Percentiles rank a stretch among this genome's conserved stretches.
These are phyloP conservation scores for Gnomoniopsis sp. DNA, from an alignment of 2,329 filamentous ascomycete species.

Conservation along the genomic window DNA sequence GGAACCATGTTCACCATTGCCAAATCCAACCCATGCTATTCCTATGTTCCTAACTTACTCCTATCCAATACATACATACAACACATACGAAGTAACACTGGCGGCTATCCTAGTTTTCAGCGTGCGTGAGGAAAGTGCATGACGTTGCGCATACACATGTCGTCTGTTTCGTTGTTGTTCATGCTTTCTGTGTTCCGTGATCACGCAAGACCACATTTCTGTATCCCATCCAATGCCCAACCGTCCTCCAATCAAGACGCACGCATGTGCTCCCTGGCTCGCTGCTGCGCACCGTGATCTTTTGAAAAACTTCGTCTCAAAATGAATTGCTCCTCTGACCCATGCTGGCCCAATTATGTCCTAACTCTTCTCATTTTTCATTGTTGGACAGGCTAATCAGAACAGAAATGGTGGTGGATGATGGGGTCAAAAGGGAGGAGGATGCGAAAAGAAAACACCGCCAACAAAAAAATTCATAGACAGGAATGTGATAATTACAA, in stretches of 20 bases:
- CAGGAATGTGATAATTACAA: conserved; percentile 19
- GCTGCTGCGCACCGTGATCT: not conserved
- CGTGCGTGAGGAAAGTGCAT: conserved; percentile 11
- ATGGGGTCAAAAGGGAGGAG: not conserved
- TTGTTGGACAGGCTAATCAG: conserved; percentile 3
- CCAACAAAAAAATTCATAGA: conserved; percentile 16
- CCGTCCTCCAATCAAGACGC: not conserved
- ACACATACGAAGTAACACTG: not conserved
- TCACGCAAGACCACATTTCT: not conserved
- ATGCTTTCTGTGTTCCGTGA: conserved; percentile 2
- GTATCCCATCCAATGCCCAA: not conserved
- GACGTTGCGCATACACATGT: conserved; percentile 9
- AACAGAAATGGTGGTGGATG: not conserved
- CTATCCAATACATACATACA: conserved; percentile 17
- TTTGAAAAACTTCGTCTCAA: not conserved
- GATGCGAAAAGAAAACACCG: conserved; percentile 11
- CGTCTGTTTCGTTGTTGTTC: conserved; percentile 7
- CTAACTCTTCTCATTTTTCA: not conserved
- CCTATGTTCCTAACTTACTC: conserved; percentile 2
- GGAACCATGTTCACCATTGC: conserved; percentile 10
- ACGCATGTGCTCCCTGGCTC: not conserved
- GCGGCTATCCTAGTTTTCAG: conserved; percentile 6
- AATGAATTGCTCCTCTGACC: not conserved
- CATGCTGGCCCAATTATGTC: not conserved
- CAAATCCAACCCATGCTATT: conserved; percentile 11